A percentile compares a stretch with the other conserved stretches of the same genome.
Conservation (phyloP, 1,284 basidiomycete genomes). For the Tilletia caries region DNA sequence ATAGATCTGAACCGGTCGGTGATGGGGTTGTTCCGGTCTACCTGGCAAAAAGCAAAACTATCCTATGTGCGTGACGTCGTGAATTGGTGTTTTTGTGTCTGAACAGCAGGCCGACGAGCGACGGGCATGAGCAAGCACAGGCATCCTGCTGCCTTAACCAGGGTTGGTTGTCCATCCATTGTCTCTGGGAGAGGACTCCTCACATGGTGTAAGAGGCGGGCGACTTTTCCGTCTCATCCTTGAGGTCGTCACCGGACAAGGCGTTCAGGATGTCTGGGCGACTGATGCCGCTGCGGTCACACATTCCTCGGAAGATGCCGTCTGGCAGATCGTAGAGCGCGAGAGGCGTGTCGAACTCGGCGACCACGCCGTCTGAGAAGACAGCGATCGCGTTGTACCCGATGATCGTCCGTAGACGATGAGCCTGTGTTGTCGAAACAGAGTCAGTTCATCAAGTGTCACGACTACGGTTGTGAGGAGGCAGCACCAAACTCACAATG, state of each 20-base stretch:
- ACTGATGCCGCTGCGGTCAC: slow-evolving; percentile 48
- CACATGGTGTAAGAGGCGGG: too few species aligned
- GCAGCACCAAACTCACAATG: slow-evolving; percentile 57
- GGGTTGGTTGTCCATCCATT: too few species aligned
- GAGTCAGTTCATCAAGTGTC: too few species aligned
- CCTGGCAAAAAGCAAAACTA: too few species aligned
- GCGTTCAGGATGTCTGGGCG: not conserved
- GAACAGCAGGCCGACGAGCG: too few species aligned
- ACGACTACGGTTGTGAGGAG: not conserved
- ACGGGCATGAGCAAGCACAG: too few species aligned
- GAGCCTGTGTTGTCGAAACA: slow-evolving; percentile 54
- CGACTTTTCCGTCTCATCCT: not conserved
- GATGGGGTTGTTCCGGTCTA: too few species aligned
- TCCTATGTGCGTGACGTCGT: too few species aligned
- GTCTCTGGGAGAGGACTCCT: too few species aligned
- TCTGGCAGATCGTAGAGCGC: slow-evolving; percentile 61
- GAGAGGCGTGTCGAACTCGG: slow-evolving; percentile 69
- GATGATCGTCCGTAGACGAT: slow-evolving; percentile 72
- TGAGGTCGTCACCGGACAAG: not conserved
- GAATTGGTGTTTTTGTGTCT: too few species aligned
- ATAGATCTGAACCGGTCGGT: too few species aligned
- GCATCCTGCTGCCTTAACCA: too few species aligned
- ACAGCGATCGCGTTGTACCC: slow-evolving; percentile 76
- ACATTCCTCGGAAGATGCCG: slow-evolving; percentile 68
- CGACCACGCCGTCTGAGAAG: slow-evolving; percentile 69